phyloP scores from a whole-genome alignment of 768 basidiomycete species.

The Termitomyces sp. region DNA sequence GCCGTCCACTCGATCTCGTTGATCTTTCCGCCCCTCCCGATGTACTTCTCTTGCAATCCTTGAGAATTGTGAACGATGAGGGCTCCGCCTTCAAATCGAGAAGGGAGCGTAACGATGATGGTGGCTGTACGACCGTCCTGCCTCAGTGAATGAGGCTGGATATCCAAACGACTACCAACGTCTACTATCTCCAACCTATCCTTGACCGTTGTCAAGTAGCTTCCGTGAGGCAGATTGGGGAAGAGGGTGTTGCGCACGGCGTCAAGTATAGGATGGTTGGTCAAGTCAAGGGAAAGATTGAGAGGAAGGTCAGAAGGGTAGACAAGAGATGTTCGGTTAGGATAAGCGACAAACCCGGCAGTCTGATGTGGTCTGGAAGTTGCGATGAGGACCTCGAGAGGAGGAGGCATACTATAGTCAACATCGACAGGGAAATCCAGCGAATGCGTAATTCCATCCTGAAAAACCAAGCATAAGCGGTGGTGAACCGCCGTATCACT shows the following conservation, averaged over 20 bases:
- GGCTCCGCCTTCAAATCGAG: constrained; percentile 66
- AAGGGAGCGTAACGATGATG: constrained; percentile 67
- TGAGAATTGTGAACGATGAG: constrained; percentile 53
- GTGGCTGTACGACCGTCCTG: constrained; percentile 72
- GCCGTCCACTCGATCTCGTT: constrained; percentile 78
- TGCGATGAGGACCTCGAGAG: constrained; percentile 72
- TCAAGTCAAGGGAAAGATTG: constrained; percentile 71
- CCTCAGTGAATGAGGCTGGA: constrained; percentile 46
- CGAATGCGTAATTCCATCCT: constrained; percentile 78
- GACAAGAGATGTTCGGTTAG: constrained; percentile 59
- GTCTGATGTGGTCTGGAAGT: constrained; percentile 65
- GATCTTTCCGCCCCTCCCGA: constrained; percentile 52
- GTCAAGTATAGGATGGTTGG: constrained; percentile 79
- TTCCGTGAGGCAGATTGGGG: constrained; percentile 60
- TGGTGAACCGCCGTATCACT: background rate
- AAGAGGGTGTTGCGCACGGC: constrained; percentile 70
- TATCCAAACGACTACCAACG: constrained; percentile 51
- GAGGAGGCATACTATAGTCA: constrained; percentile 67
- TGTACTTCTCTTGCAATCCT: constrained; percentile 56
- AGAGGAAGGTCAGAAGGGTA: constrained; percentile 71
- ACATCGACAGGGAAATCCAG: constrained; percentile 80
- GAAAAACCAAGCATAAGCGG: constrained; percentile 4
- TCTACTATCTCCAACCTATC: constrained; percentile 69
- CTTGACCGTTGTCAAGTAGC: constrained; percentile 62
- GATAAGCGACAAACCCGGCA: constrained; percentile 45